Base-by-base conservation (phyloP, 306 rosid species). In the Ceratonia siliqua region DNA sequence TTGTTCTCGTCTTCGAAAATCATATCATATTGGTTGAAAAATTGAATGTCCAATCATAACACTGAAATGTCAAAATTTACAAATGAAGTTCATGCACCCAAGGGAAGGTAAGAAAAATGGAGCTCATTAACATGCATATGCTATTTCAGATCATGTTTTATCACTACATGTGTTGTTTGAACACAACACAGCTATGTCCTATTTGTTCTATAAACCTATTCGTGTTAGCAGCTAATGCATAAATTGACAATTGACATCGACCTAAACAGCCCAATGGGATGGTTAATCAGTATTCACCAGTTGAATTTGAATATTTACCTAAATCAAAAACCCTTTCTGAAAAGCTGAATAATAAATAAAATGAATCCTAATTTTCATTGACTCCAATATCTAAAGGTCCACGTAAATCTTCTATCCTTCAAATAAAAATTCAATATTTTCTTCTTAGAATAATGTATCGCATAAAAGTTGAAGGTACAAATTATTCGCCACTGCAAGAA, bases 1-100 rank as follows among this genome's bases (percentile, higher is more conserved):
- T 2, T 17, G 18, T 45, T 57, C 48, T 21, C 35, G 6, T 46
- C 42, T 49, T 77, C 13, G 49, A 52, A 58, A 35, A 48, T 43
- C 24, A 57, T 45, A 68, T 77, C 62, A 3, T 36, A 24, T 48
- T 24, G 45, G 66, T 39, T 59, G 36, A 46, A 70, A 28, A 53
- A 14, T 28, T 39, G 38, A 32, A 46, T 49, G 64, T 0, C 35
- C 17, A 33, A 27, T 35, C 42, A 15, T 39, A 14, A 35, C 49
- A 57, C 41, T 5, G 21, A 38, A 68, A 68, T 33, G 12, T 58
- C 65, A 30, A 21, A 36, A 45, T 49, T 32, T 13, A 41, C 30
- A 15, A 59, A 33, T 18, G 61, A 39, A 17, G 46, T 70, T 2
- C 4, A 64, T n/a, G 65, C 58, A 38, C 10, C 36, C 66, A 38